Base-by-base conservation (phyloP, 495 filamentous ascomycete species). In the Gamarada debralockiae region DNA sequence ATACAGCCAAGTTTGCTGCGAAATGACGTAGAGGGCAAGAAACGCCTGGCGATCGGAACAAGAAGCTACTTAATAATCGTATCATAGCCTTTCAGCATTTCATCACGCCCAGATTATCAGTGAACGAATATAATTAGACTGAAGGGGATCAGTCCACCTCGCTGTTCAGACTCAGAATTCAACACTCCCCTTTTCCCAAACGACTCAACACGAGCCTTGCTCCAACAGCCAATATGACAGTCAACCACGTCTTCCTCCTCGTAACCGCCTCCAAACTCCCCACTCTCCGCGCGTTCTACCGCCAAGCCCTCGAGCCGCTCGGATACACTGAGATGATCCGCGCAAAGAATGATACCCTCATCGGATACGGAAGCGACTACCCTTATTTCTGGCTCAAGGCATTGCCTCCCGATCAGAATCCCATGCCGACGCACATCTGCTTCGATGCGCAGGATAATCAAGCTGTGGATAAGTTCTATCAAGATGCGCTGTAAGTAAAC, bases 191-290 rank as follows among this genome's bases (percentile, higher is more conserved):
- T 39, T 5, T 39, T 20, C 36, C 18, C 4, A 39, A 15, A 5
- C 2, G n/a, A 8, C 37, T 18, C 15, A 40, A 8, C 37, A 15
- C 9, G 5, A 39, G 5, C 36, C 5, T 13, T 39, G n/a, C n/a
- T n/a, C n/a, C n/a, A n/a, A n/a, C 33, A 34, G 3, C n/a, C 45
- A 59, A 6, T 44, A 65, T 65, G 59, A 62, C 62, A 36, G 62
- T 65, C 45, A 62, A 65, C 31, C 62, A 65, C 53, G 13, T 65
- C 17, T 65, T 65, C 53, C 39, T 65, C 15, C 50, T 57, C 27
- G 59, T 65, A 14, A 46, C 42, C 22, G 21, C 48, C 2, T 22
- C 37, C 12, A 48, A 53, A 12, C 51, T 62, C 43, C 31, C 59
- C 5, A 31, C 34, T 10, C 57, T 65, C 38, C 62, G 50, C 8